Base-by-base conservation (phyloP, 805 yeast genomes). In the Priceomyces castillae region DNA sequence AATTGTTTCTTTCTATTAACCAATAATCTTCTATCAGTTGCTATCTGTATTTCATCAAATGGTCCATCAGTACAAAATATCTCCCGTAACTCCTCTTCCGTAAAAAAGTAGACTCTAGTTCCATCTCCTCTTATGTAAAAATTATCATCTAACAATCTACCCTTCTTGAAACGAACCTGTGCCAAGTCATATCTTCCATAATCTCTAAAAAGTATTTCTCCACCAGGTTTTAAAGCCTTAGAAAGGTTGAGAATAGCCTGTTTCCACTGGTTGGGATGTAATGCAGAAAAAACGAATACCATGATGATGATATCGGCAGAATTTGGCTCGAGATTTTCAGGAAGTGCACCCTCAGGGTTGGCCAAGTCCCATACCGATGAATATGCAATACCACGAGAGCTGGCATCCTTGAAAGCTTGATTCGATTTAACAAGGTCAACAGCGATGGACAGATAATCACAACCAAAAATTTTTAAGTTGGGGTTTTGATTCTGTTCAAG, bases 61-160 rank as follows among this genome's bases (percentile, higher is more conserved):
- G 71, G 71, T 4, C 74, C 61, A 12, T 46, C 41, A 6, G 40
- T 41, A 38, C 67, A 58, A 61, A 92, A 94, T 3, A 92, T 86
- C 36, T 76, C 69, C 48, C 86, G 73, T 45, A 92, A 65, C 65
- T 94, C 97, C 46, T 92, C 96, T 60, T 92, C 98, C 2, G 96
- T 88, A 70, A 94, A 94, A 69, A 94, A 94, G 62, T 94, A 94
- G 10, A 94, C 99, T 53, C 99, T 75, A 0, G 99, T 94, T 38
- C 99, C 99, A 61, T 94, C 99, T 30, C 99, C 99, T 57, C 99
- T 80, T 30, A 90, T 89, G 64, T 94, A 94, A 59, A 94, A 94
- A 64, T 94, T 90, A 44, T 92, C 97, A 42, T 88, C 96, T 43
- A 94, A 63, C 20, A 88, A 65, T 54, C 98, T 78, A 38, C 87